phyloP scores from a whole-genome alignment of 1,284 basidiomycete genomes.

The Irpex sp. region DNA sequence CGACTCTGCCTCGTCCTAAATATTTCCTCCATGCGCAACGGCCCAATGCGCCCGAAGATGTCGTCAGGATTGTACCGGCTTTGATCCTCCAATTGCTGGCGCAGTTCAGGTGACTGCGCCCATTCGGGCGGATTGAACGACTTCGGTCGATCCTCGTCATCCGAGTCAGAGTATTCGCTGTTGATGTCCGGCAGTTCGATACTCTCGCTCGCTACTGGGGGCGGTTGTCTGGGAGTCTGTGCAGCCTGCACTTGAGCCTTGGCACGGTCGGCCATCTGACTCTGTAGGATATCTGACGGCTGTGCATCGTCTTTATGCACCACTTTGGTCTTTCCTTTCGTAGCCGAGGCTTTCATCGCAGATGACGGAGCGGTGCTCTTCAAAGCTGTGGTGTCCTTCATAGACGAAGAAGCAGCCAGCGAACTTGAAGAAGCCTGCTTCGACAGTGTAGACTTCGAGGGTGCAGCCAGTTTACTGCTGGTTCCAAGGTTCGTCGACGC shows the following conservation, averaged over 20 bases:
- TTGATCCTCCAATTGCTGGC: constrained; percentile 74
- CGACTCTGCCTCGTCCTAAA: constrained; percentile 72
- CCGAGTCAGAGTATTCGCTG: constrained; percentile 28
- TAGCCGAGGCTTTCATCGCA: constrained; percentile 16
- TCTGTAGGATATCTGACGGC: constrained; percentile 61
- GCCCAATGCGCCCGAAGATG: constrained; percentile 84
- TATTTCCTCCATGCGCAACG: constrained; percentile 84
- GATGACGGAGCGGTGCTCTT: constrained; percentile 15
- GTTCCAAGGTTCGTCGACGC: constrained; percentile 16
- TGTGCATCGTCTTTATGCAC: constrained; percentile 39
- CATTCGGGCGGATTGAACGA: constrained; percentile 78
- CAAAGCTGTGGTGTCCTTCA: constrained; percentile 11
- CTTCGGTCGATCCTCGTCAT: constrained; percentile 75
- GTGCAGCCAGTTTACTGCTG: constrained; percentile 22
- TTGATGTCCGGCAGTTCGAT: constrained; percentile 13
- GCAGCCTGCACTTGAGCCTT: constrained; percentile 65
- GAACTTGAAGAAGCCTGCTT: constrained; percentile 25
- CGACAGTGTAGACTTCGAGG: constrained; percentile 25
- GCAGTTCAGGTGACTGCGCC: constrained; percentile 88
- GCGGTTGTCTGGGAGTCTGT: constrained; percentile 38
- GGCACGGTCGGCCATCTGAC: constrained; percentile 63
- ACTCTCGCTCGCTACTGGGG: constrained; percentile 7
- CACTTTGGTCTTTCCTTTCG: constrained; percentile 42
- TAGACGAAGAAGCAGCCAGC: constrained; percentile 12
- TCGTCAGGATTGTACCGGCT: constrained; percentile 87